Percentiles rank a stretch among this genome's conserved stretches.
Evolutionary conservation across 2,329 filamentous ascomycete genomes (phyloP).

Genomic region (Elsinoe fawcettii): DNA sequence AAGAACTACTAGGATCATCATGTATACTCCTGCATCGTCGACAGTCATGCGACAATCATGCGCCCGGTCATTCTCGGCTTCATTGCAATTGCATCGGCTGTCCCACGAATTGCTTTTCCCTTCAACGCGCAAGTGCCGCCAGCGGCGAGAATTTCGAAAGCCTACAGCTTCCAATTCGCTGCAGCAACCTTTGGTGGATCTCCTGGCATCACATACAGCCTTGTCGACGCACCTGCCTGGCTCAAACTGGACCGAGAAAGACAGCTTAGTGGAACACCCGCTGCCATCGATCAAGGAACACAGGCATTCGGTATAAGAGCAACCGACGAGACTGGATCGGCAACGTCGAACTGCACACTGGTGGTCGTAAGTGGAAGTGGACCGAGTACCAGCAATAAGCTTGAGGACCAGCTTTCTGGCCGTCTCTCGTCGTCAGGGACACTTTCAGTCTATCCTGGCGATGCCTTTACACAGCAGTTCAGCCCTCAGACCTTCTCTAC

Average conservation of each 20-base stretch:
- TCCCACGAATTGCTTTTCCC: slow-evolving; percentile 52
- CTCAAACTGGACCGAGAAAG: slow-evolving; percentile 61
- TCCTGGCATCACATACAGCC: slow-evolving; percentile 54
- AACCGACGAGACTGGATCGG: slow-evolving; percentile 56
- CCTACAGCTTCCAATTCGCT: slow-evolving; percentile 66
- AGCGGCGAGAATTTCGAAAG: slow-evolving; percentile 60
- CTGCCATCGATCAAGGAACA: slow-evolving; percentile 48
- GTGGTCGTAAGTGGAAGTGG: slow-evolving; percentile 55
- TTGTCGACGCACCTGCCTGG: slow-evolving; percentile 63
- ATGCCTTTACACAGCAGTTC: slow-evolving; percentile 37
- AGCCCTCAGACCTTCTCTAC: slow-evolving; percentile 52
- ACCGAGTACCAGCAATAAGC: slow-evolving; percentile 49
- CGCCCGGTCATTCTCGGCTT: slow-evolving; percentile 48
- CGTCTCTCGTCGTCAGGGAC: slow-evolving; percentile 48
- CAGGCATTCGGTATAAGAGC: slow-evolving; percentile 61
- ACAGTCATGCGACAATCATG: slow-evolving; percentile 28
- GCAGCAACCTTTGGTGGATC: slow-evolving; percentile 59
- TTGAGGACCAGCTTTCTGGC: slow-evolving; percentile 54
- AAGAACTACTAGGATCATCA: slow-evolving; percentile 4
- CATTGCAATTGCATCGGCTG: slow-evolving; percentile 8
- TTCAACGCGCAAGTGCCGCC: slow-evolving; percentile 79
- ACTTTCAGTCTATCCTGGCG: slow-evolving; percentile 36
- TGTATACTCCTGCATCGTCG: slow-evolving; percentile 13
- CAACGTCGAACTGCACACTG: slow-evolving; percentile 59
- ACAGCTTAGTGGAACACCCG: slow-evolving; percentile 64